Conservation (phyloP, 2,329 filamentous ascomycete genomes). For the Aschersonia sp. region DNA sequence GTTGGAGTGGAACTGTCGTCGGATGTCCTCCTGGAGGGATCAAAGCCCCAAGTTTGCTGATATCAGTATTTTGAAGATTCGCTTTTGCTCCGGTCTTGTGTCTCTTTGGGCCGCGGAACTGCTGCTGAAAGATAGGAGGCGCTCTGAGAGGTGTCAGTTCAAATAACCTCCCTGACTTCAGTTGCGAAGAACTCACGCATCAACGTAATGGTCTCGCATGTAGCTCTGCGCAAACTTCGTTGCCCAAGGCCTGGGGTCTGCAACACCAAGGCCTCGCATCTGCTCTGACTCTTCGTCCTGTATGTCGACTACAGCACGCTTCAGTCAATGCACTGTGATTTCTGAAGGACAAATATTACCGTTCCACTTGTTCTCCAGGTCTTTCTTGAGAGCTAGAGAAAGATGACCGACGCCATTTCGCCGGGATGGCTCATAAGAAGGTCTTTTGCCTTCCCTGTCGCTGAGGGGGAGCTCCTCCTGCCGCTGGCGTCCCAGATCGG, state of each 20-base stretch:
- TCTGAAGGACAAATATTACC: slow-evolving; percentile 3
- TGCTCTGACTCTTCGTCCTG: slow-evolving; percentile 10
- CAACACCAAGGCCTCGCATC: slow-evolving; percentile 9
- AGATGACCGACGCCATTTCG: slow-evolving; percentile 5
- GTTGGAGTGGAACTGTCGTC: too few species aligned
- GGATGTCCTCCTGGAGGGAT: neutral
- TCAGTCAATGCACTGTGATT: neutral
- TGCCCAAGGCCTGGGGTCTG: slow-evolving; percentile 10
- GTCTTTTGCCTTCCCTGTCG: slow-evolving; percentile 4
- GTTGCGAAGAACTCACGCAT: slow-evolving; percentile 3
- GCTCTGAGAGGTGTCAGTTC: slow-evolving; percentile 2
- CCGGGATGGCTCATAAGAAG: slow-evolving; percentile 6
- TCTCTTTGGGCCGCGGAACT: neutral
- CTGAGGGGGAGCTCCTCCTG: slow-evolving; percentile 11
- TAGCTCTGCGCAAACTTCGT: slow-evolving; percentile 4
- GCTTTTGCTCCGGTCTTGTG: neutral
- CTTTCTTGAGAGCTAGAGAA: slow-evolving; percentile 4
- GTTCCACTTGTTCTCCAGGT: slow-evolving; percentile 7
- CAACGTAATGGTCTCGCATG: slow-evolving; percentile 2
- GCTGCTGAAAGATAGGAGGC: slow-evolving; percentile 4
- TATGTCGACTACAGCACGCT: slow-evolving; percentile 6
- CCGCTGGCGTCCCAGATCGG: slow-evolving; percentile 9
- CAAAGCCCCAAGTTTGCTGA: slow-evolving; percentile 1
- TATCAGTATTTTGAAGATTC: neutral
- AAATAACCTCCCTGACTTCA: neutral